Percentiles rank a stretch among this genome's conserved stretches.
Evolutionary conservation across 2,329 filamentous ascomycete species (phyloP).

Genomic region (Cladosporium sp.): DNA sequence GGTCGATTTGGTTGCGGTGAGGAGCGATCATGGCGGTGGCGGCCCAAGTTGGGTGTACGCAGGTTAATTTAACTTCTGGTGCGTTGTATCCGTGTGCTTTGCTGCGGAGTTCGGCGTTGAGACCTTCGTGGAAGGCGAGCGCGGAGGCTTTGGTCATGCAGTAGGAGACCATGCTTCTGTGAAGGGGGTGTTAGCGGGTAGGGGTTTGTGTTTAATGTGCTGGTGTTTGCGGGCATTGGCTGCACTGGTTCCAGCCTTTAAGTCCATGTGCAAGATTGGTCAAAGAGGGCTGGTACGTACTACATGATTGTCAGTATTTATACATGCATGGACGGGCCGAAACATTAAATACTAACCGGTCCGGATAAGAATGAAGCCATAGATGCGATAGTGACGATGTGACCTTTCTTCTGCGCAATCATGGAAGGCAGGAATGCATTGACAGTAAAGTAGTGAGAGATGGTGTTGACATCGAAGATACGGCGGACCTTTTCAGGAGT

Average conservation of each 20-base stretch:
- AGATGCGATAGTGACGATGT: constrained; percentile 59
- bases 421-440: constrained; percentile 57
- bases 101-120: constrained; percentile 45
- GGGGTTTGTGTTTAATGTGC: neutral
- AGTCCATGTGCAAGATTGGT: neutral
- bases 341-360: constrained; percentile 1
- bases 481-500: constrained; percentile 48
- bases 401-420: constrained; percentile 55
- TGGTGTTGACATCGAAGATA: constrained; percentile 56
- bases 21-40: constrained; percentile 44
- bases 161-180: constrained; percentile 49
- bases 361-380: constrained; percentile 51
- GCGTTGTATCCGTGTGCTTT: constrained; percentile 39
- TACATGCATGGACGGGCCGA: neutral
- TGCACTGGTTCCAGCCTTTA: neutral
- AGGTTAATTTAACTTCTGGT: constrained; percentile 47
- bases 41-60: constrained; percentile 48
- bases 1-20: constrained; percentile 38
- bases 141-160: constrained; percentile 55
- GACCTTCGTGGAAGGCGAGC: constrained; percentile 56
- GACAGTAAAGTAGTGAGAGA: constrained; percentile 54
- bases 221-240: neutral
- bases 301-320: neutral
- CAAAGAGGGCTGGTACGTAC: neutral
- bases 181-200: neutral